Percentiles rank a stretch among this genome's conserved stretches.
These are phyloP conservation scores for Gracilaria gracilis DNA, from an alignment of 23 red algal genomes.

Conservation along the genomic window DNA sequence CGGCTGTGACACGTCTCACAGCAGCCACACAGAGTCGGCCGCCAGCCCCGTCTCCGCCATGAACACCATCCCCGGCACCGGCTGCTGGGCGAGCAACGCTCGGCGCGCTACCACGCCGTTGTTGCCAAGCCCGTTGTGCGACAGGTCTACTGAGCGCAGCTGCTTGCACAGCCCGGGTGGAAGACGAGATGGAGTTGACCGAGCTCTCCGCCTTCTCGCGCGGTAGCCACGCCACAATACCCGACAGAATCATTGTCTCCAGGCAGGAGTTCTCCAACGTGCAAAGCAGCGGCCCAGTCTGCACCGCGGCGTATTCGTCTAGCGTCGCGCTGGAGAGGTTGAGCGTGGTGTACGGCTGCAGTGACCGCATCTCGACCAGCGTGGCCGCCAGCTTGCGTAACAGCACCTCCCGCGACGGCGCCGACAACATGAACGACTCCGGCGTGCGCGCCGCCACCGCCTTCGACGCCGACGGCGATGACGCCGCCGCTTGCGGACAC, in stretches of 20 bases:
- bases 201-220: constrained; percentile 52
- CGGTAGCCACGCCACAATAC: constrained; percentile 47
- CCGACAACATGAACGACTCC: not conserved
- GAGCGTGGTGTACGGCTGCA: constrained; percentile 49
- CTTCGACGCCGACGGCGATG: too few relatives aligned
- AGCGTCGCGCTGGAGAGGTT: constrained; percentile 34
- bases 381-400: constrained; percentile 28
- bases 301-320: constrained; percentile 25
- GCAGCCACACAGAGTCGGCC: constrained; percentile 65
- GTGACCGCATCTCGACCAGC: constrained; percentile 25
- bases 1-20: constrained; percentile 50
- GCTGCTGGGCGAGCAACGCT: constrained; percentile 51
- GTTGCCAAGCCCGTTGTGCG: constrained; percentile 86
- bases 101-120: constrained; percentile 72
- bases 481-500: too few relatives aligned
- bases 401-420: constrained; percentile 28
- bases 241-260: constrained; percentile 49
- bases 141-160: too few relatives aligned
- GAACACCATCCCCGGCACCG: constrained; percentile 4
- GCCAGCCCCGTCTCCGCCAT: constrained; percentile 77
- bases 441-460: too few relatives aligned
- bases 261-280: constrained; percentile 34
- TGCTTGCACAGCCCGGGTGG: constrained; percentile 37
- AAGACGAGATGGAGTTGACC: constrained; percentile 21
- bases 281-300: constrained; percentile 9